Evolutionary conservation across 257 asterid species (phyloP).

Genomic region (Petunia axillaris): DNA sequence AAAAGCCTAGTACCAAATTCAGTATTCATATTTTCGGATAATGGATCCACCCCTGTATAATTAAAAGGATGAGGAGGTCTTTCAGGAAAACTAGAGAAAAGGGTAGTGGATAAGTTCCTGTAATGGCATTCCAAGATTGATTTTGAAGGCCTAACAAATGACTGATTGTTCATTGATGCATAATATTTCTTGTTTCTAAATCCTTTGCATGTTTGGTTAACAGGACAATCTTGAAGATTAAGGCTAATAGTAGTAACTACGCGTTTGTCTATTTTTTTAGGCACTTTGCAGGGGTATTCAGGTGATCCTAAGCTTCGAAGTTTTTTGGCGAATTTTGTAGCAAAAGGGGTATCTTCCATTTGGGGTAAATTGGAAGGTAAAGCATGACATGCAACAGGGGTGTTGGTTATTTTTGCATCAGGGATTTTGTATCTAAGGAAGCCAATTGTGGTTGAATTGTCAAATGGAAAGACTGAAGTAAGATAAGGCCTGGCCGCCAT

Average conservation of each 20-base stretch:
- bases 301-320: slow-evolving; percentile 62
- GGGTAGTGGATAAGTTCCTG: slow-evolving; percentile 34
- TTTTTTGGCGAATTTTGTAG: slow-evolving; percentile 41
- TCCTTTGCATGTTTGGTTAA: slow-evolving; percentile 67
- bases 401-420: neutral
- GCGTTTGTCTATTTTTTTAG: slow-evolving; percentile 51
- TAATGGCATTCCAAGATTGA: slow-evolving; percentile 65
- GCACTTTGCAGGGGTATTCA: slow-evolving; percentile 72
- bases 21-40: slow-evolving; percentile 70
- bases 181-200: slow-evolving; percentile 49
- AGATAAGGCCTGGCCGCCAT: slow-evolving; percentile 89
- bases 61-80: slow-evolving; percentile 60
- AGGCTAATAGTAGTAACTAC: slow-evolving; percentile 60
- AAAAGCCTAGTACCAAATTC: slow-evolving; percentile 55
- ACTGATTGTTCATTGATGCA: slow-evolving; percentile 83
- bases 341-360: slow-evolving; percentile 61
- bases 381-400: slow-evolving; percentile 34
- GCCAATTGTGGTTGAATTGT: slow-evolving; percentile 70
- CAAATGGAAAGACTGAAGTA: slow-evolving; percentile 67
- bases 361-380: slow-evolving; percentile 68
- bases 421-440: slow-evolving; percentile 57
- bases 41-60: slow-evolving; percentile 64
- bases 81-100: slow-evolving; percentile 51
- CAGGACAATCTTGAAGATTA: slow-evolving; percentile 82
- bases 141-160: slow-evolving; percentile 54